phyloP scores from a whole-genome alignment of 116 monocot genomes.

The Zostera marina region DNA sequence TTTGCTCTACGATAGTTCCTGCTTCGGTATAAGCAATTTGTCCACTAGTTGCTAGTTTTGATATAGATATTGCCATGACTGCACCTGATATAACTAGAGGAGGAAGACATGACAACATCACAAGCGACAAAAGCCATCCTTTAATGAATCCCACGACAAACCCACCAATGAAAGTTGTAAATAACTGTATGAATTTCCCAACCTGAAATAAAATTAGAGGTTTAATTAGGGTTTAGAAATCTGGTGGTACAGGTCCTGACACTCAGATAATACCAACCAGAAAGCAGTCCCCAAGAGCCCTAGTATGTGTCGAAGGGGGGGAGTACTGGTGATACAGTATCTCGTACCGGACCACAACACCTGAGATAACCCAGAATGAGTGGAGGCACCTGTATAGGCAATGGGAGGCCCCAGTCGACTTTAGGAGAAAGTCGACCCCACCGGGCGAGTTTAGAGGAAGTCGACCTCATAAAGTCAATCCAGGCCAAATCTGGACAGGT shows the following conservation, averaged over 20 bases:
- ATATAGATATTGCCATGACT: conserved; percentile 7
- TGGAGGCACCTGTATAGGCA: too few species aligned
- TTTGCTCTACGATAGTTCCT: conserved; percentile 38
- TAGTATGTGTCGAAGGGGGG: too few species aligned
- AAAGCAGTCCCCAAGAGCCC: too few species aligned
- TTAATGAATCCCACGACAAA: conserved; percentile 26
- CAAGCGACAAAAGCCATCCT: conserved; percentile 41
- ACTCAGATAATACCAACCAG: too few species aligned
- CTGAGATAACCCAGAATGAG: too few species aligned
- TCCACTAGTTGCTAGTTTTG: conserved; percentile 11
- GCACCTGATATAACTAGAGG: conserved; percentile 13
- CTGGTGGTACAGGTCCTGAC: background rate
- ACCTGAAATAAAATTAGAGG: conserved; percentile 13
- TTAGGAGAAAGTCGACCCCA: too few species aligned
- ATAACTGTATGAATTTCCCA: conserved; percentile 28
- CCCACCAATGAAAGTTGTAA: conserved; percentile 25
- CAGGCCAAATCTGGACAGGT: too few species aligned
- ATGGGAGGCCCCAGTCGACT: too few species aligned
- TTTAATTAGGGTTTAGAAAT: background rate
- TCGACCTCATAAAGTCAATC: too few species aligned
- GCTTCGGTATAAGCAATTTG: conserved; percentile 28
- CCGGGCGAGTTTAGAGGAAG: too few species aligned
- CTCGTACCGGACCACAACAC: too few species aligned
- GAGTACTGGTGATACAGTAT: too few species aligned
- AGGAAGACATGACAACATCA: conserved; percentile 26